Evolutionary conservation across 2,329 filamentous ascomycete species (phyloP).

Genomic region (Cadophora sp.): DNA sequence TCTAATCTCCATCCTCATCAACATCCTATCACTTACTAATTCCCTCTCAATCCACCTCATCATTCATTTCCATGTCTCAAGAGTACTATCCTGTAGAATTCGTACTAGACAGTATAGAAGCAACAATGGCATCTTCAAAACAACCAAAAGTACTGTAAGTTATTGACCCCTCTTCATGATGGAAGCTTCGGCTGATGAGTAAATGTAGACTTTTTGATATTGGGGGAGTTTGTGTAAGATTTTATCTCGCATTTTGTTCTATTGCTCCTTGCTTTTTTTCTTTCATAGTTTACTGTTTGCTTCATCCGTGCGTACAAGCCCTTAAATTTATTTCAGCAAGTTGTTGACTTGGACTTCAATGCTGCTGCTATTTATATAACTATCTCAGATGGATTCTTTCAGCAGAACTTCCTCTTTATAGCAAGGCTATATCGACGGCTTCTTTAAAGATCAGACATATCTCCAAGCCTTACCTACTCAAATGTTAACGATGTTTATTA

Average conservation of each 20-base stretch:
- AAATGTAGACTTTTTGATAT: constrained; percentile 78
- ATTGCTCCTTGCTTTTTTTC: background rate
- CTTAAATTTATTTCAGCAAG: background rate
- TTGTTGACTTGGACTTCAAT: background rate
- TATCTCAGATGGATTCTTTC: background rate
- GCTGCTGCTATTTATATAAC: background rate
- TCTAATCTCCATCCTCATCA: constrained; percentile 12
- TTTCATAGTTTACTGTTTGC: background rate
- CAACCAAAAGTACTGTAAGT: constrained; percentile 59
- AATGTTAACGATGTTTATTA: too few species aligned
- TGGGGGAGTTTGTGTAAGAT: constrained; percentile 92
- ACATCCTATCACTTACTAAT: constrained; percentile 1
- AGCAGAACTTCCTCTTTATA: too few species aligned
- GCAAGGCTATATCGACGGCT: too few species aligned
- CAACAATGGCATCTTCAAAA: constrained; percentile 50
- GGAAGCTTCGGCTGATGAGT: constrained; percentile 21
- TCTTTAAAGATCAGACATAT: too few species aligned
- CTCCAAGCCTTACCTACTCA: too few species aligned
- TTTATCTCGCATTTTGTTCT: background rate
- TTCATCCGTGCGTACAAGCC: background rate
- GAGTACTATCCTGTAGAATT: constrained; percentile 42
- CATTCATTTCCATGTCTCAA: constrained; percentile 39
- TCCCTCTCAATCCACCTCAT: constrained; percentile 14
- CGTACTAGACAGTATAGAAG: constrained; percentile 42
- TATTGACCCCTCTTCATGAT: background rate